These are phyloP conservation scores for Phaffomyces antillensis DNA, from an alignment of 805 yeast genomes.

Conservation along the genomic window DNA sequence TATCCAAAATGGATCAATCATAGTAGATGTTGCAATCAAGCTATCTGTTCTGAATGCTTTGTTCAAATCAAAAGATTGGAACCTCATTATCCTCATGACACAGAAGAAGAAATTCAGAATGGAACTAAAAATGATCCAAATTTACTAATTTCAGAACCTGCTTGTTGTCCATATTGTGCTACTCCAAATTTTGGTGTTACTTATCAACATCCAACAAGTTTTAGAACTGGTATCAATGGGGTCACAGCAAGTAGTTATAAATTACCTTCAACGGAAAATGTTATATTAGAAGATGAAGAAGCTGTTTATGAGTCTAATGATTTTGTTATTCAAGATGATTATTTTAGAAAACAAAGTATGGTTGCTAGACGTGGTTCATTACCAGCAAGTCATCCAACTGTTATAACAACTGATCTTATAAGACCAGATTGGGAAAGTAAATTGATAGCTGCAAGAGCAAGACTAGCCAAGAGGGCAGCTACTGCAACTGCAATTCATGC, in stretches of 20 bases:
- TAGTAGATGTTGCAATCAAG: constrained; percentile 86
- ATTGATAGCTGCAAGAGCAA: constrained; percentile 62
- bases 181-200: constrained; percentile 78
- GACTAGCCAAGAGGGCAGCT: constrained; percentile 80
- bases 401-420: constrained; percentile 71
- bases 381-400: constrained; percentile 62
- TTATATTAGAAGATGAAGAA: constrained; percentile 9
- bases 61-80: constrained; percentile 88
- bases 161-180: constrained; percentile 92
- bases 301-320: neutral
- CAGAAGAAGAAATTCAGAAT: constrained; percentile 27
- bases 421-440: constrained; percentile 91
- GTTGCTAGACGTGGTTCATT: constrained; percentile 42
- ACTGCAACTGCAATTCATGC: constrained; percentile 94
- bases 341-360: constrained; percentile 11
- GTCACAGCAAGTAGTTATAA: constrained; percentile 40
- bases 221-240: constrained; percentile 53
- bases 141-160: constrained; percentile 74
- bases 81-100: constrained; percentile 90
- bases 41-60: constrained; percentile 94
- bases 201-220: constrained; percentile 54
- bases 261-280: constrained; percentile 6
- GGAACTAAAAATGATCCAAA: constrained; percentile 40
- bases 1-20: constrained; percentile 73
- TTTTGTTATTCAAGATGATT: constrained; percentile 11